A percentile compares a stretch with the other conserved stretches of the same genome.
Evolutionary conservation across 2,329 filamentous ascomycete species (phyloP).

Genomic region (Hypoxylon sp.): DNA sequence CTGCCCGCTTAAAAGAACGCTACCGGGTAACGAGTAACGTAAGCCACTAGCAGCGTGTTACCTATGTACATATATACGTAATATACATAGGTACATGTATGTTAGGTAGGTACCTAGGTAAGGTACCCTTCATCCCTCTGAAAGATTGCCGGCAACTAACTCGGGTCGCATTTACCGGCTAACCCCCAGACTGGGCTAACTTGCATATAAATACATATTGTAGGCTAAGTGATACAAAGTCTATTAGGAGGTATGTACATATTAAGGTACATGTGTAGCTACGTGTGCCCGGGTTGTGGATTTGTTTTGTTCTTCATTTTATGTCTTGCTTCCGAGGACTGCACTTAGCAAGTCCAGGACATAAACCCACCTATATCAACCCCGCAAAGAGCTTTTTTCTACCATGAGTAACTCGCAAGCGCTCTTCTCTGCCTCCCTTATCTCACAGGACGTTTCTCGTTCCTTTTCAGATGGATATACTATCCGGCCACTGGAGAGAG

Average conservation of each 20-base stretch:
- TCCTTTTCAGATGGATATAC: slow-evolving; percentile 77
- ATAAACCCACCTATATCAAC: not conserved
- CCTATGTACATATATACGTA: no score
- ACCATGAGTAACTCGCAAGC: slow-evolving; percentile 51
- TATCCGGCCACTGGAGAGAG: slow-evolving; percentile 77
- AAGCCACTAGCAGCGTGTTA: not conserved
- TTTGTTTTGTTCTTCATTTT: not conserved
- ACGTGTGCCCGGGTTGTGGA: not conserved
- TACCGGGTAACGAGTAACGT: not conserved
- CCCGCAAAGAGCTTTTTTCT: not conserved
- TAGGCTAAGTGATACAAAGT: no score
- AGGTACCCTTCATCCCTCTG: no score
- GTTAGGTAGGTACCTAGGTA: not conserved
- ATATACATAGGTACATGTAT: no score
- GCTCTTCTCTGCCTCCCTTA: slow-evolving; percentile 76
- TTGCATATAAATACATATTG: no score
- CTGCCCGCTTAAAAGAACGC: not conserved
- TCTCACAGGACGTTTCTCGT: slow-evolving; percentile 73
- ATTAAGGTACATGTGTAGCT: not conserved
- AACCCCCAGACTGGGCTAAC: no score
- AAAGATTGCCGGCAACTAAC: no score
- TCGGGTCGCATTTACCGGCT: no score
- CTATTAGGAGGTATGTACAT: not conserved
- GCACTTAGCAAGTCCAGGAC: not conserved
- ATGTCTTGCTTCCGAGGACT: not conserved